A percentile compares a stretch with the other conserved stretches of the same genome.
Conservation (phyloP, 345 rosid genomes). For the Populus ilicifolia region DNA sequence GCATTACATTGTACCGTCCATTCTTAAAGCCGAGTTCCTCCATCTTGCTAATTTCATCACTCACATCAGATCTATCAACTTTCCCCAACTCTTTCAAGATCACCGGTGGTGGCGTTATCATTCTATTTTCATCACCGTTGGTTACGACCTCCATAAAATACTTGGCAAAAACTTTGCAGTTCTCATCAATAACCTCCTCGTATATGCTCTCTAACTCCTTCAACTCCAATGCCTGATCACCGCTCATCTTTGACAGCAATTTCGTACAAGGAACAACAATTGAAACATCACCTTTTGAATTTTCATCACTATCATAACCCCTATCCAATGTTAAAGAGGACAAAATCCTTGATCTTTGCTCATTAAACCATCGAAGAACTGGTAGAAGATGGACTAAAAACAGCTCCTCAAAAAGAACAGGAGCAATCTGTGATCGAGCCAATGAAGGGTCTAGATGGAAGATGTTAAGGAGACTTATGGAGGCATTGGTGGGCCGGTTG, state of each 20-base stretch:
- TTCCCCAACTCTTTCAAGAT: conserved; percentile 23
- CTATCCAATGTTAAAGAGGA: conserved; percentile 13
- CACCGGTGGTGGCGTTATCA: conserved; percentile 30
- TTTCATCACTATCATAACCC: conserved; percentile 18
- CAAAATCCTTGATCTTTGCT: conserved; percentile 36
- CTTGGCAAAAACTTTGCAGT: conserved; percentile 43
- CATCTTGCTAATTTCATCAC: conserved; percentile 23
- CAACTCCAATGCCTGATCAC: conserved; percentile 45
- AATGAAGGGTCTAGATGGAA: conserved; percentile 44
- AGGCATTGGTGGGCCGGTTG: conserved; percentile 38
- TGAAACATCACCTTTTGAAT: conserved; percentile 29
- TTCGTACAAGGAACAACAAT: conserved; percentile 37
- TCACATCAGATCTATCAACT: conserved; percentile 4
- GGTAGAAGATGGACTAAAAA: conserved; percentile 54
- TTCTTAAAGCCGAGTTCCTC: conserved; percentile 26
- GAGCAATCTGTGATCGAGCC: conserved; percentile 48
- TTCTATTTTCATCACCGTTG: conserved; percentile 18
- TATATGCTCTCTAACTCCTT: conserved; percentile 46
- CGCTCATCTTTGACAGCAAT: conserved; percentile 48
- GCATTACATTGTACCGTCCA: conserved; percentile 59
- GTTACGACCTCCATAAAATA: conserved; percentile 41
- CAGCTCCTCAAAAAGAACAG: conserved; percentile 43
- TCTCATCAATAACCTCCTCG: conserved; percentile 49
- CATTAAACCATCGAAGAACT: conserved; percentile 41
- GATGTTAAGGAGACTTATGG: conserved; percentile 34